A percentile compares a stretch with the other conserved stretches of the same genome.
These are phyloP conservation scores for Adansonia madagascariensis DNA, from an alignment of 441 rosid genomes.

Conservation along the genomic window DNA sequence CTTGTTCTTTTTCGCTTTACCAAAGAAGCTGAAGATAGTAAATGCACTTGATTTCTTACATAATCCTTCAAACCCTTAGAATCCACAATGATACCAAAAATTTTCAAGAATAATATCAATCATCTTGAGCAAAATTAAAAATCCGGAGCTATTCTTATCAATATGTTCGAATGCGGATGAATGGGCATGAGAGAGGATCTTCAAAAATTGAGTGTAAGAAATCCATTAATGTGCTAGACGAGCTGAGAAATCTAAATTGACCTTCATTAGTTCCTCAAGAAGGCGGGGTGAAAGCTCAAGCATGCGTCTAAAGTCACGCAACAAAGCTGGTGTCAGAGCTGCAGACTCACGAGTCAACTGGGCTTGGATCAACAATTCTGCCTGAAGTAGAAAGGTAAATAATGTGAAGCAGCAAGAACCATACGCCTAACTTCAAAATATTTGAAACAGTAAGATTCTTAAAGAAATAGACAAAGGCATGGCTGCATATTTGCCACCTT, in stretches of 20 bases:
- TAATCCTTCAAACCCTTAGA: slow-evolving; percentile 9
- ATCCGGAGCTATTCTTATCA: not conserved
- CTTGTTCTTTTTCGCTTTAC: slow-evolving; percentile 1
- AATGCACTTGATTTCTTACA: slow-evolving; percentile 1
- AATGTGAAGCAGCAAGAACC: slow-evolving; percentile 19
- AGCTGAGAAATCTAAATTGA: slow-evolving; percentile 25
- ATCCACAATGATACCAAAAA: not conserved
- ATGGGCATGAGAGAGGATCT: slow-evolving; percentile 1
- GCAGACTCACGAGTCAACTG: slow-evolving; percentile 83
- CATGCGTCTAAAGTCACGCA: slow-evolving; percentile 81
- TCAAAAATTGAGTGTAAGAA: not conserved
- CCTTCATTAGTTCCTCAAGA: slow-evolving; percentile 98
- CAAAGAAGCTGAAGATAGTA: slow-evolving; percentile 2
- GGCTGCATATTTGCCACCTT: slow-evolving; percentile 57
- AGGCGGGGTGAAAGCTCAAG: slow-evolving; percentile 97
- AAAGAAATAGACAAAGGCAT: slow-evolving; percentile 23
- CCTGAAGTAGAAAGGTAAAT: slow-evolving; percentile 49
- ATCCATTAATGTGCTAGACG: slow-evolving; percentile 14
- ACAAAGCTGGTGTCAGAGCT: slow-evolving; percentile 77
- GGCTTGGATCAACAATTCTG: slow-evolving; percentile 97
- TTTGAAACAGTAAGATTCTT: not conserved
- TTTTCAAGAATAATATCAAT: slow-evolving; percentile 11
- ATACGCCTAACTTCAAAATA: not conserved
- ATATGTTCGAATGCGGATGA: slow-evolving; percentile 1
- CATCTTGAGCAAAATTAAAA: not conserved